Base-by-base conservation (phyloP, 2,329 filamentous ascomycete species). In the Bipolaris sorokiniana region DNA sequence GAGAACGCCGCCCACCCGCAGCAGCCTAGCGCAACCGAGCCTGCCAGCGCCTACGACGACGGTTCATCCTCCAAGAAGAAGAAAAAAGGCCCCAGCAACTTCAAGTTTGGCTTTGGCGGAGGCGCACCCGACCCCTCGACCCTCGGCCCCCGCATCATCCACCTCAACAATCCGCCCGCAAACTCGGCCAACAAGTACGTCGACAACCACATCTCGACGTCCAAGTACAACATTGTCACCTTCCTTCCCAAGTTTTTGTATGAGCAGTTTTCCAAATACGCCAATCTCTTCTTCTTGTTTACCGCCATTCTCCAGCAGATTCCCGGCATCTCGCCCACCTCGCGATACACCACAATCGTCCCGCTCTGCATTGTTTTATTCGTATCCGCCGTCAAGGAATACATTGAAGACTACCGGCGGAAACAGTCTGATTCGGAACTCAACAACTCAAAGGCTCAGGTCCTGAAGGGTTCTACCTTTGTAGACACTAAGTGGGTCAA, bases 201-300 rank as follows among this genome's bases (percentile, higher is more conserved):
- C 74, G 91, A 96, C 84, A 99, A 99, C 75, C 92, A 98, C 77
- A 90, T 99, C 62, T 98, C 94, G 40, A 99, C 95, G 5, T 90
- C 95, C 62, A 99, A 99, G 79, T 99, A 99, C 85, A 99, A 98
- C 76, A 70, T 92, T 72, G 83, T 91, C 52, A 97, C 92, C 18
- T 99, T 99, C 77, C 75, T 98, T 16, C 95, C 95, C 48, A 99
- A 99, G 78, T 99, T 99, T 79, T 83, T 99, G 54, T 92, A 94
- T 76, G 95, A 99, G 77, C 95, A 99, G 76, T 99, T 99, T 80
- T 97, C 93, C 60, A 99, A 97, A 82, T 97, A 97, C 78, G 95
- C 95, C 82, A 99, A 99, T 79, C 79, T 99, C 72, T 99, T 99
- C 83, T 99, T 99, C 90, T 86, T 99, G 75, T 98, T 99, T 78